Evolutionary conservation across 441 rosid genomes (phyloP), one percentile per base, ranked within the genome.

Genomic region (Caryocar brasiliense): DNA sequence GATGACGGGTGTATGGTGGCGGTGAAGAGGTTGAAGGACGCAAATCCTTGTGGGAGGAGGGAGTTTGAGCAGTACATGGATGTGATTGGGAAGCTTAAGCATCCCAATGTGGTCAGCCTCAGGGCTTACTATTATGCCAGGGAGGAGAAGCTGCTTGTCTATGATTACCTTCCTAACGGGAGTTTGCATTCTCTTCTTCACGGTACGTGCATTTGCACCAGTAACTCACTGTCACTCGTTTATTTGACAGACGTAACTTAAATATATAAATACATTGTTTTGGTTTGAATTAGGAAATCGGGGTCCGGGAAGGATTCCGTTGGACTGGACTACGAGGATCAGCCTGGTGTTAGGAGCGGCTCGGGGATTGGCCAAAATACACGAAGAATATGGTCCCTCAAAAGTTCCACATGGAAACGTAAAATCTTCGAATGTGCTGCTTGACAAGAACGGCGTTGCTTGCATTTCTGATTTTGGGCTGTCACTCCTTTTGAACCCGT

Each of bases 321-420:
- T 91, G 65, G 98, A 91, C 62, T 86, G 98, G 98, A 91, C 98
- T 1, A 91, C 96, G 4, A 79, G 98, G 68, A 84, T 91, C 59
- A 76, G 95, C 59, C 41, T 91, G 69, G 80, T 85, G 19, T 40
- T 86, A 26, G 98, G 95, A 42, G 93, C 98, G 2, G 95, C 96
- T 13, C 65, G 96, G 56, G 98, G 98, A 0, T 69, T 91, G 14
- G 88, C 96, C 0, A 71, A 76, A 71, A 75, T 91, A 34, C 98
- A 91, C 40, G 83, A 82, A 17, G 89, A 82, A 48, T 78, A 79
- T 23, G 38, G 73, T 53, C 53, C 73, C 5, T 53, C 86, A 0
- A 85, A 74, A 48, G 72, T 91, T 15, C 96, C 98, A 1, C 96
- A 91, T 43, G 96, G 98, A 2, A 91, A 86, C 24, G 69, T 91